These are phyloP conservation scores for Cucurbita moschata DNA, from an alignment of 306 rosid species.

Conservation along the genomic window DNA sequence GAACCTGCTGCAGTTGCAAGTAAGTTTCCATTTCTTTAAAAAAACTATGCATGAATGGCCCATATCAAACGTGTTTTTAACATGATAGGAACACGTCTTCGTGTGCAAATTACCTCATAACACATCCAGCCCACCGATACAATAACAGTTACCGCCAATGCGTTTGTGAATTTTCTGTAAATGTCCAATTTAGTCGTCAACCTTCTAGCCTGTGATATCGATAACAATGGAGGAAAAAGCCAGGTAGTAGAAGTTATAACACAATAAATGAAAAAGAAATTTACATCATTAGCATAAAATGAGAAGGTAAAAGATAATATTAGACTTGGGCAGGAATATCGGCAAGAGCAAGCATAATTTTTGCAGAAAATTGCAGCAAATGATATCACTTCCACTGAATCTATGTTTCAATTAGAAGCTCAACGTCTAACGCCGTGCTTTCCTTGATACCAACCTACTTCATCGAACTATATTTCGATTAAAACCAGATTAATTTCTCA, in stretches of 20 bases:
- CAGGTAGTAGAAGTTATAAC: slow-evolving; percentile 7
- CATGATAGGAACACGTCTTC: not conserved
- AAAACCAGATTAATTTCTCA: not conserved
- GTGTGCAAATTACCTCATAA: slow-evolving; percentile 61
- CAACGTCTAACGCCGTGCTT: not conserved
- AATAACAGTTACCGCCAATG: slow-evolving; percentile 76
- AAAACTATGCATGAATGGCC: not conserved
- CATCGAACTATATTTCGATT: not conserved
- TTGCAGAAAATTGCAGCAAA: not conserved
- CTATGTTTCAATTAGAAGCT: not conserved
- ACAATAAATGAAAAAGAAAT: not conserved
- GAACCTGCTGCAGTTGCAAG: not conserved
- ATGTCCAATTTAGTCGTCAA: slow-evolving; percentile 84
- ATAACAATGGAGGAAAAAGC: slow-evolving; percentile 13
- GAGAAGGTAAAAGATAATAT: not conserved
- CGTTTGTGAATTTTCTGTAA: slow-evolving; percentile 85
- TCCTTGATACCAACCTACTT: not conserved
- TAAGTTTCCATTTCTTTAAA: not conserved
- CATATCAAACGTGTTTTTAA: not conserved
- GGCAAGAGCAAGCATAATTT: not conserved
- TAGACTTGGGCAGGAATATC: not conserved
- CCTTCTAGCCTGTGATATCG: slow-evolving; percentile 59
- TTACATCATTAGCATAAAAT: not conserved
- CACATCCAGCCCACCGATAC: slow-evolving; percentile 95
- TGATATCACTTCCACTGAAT: not conserved